phyloP scores from a whole-genome alignment of 768 basidiomycete species.

The Naganishia randhawae region DNA sequence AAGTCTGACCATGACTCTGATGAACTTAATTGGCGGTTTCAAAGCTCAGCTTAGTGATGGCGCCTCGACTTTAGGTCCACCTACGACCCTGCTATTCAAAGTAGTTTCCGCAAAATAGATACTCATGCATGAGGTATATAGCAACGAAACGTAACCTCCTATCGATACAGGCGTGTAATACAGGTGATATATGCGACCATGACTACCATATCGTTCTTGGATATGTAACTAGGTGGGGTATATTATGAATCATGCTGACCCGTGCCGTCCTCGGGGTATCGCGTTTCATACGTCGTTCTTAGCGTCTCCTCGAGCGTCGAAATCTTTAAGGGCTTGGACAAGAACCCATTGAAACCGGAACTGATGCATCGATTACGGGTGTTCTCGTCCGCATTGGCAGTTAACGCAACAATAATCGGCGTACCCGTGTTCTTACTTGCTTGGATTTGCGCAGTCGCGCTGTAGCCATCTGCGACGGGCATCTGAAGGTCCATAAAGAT shows the following conservation, averaged over 20 bases:
- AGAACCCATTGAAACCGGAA: conserved; percentile 26
- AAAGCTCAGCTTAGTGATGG: too few species aligned
- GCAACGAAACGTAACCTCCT: too few species aligned
- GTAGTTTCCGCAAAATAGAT: too few species aligned
- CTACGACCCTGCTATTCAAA: too few species aligned
- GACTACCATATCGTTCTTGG: too few species aligned
- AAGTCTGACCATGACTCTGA: too few species aligned
- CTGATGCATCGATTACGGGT: conserved; percentile 22
- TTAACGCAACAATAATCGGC: conserved; percentile 38
- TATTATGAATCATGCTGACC: neutral
- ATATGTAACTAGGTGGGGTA: too few species aligned
- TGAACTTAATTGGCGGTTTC: too few species aligned
- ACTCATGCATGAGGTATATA: too few species aligned
- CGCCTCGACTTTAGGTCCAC: too few species aligned
- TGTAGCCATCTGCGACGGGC: conserved; percentile 41
- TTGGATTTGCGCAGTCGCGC: conserved; percentile 32
- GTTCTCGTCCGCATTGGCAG: conserved; percentile 41
- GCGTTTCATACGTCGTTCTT: conserved; percentile 3
- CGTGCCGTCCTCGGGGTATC: neutral
- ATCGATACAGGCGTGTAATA: too few species aligned
- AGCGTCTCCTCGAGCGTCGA: conserved; percentile 10
- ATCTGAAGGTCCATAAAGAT: conserved; percentile 48
- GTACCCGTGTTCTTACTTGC: conserved; percentile 31
- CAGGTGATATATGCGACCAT: too few species aligned
- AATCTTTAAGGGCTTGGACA: conserved; percentile 25